Base-by-base conservation (phyloP, 139 green algal genomes). In the Micromonas commoda region DNA sequence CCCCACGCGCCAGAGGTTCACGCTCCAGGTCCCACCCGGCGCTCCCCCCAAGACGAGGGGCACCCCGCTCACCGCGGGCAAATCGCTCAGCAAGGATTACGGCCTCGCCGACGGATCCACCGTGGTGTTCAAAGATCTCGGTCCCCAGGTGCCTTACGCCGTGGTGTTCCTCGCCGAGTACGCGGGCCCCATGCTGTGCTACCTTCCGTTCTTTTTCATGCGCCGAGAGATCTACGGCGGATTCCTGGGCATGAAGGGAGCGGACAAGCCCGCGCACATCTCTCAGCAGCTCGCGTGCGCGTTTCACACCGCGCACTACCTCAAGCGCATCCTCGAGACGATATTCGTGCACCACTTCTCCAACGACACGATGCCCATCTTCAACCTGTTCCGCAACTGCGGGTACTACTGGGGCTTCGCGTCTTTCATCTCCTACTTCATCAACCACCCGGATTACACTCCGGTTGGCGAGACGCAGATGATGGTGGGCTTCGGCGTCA, bases 151-250 rank as follows among this genome's bases (percentile, higher is more conserved):
- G 37, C 89, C 87, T 57, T 99, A 97, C 85, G 75, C 76, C 4
- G 96, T 91, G 0, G 95, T 99, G 0, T 99, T 98, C 82, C 96
- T 99, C 83, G 96, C 89, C 84, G 95, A 99, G 82, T 99, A 99
- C 82, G 88, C 98, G 53, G 95, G 95, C 1, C 95, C 95, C 0
- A 77, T 99, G 82, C 61, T 91, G 24, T 84, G 97, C 52, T 99
- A 97, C 86, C 87, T 92, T 1, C 80, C 97, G 52, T 94, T 99
- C 85, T 98, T 93, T 82, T 84, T 94, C 79, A 77, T 94, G 0
- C 93, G 91, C 60, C 84, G 81, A 88, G 21, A 2, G 28, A 79
- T 83, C 33, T 83, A 83, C 63, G 45, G 28, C 2, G 35, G 23
- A 39, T 61, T 33, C 26, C 26, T 76, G 23, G 39, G 29, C 39